A percentile compares a stretch with the other conserved stretches of the same genome.
Evolutionary conservation across 805 yeast genomes (phyloP).

Genomic region (Suhomyces tanzawaensis): DNA sequence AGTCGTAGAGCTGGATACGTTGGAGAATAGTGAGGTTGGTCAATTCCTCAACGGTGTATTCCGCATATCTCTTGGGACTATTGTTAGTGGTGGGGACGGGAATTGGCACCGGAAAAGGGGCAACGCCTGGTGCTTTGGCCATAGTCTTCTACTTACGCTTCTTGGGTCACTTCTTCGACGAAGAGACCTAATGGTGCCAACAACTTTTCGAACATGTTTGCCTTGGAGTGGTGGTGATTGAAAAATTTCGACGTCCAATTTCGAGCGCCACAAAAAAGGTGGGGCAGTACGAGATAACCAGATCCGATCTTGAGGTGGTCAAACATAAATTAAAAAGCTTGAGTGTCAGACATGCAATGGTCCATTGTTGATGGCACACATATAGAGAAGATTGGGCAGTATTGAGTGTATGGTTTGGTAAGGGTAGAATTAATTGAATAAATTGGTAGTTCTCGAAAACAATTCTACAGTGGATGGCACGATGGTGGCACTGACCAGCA

Average conservation of each 20-base stretch:
- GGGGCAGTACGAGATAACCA: no score
- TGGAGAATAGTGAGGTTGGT: constrained; percentile 54
- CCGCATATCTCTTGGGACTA: constrained; percentile 14
- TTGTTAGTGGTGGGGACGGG: constrained; percentile 1
- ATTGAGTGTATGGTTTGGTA: no score
- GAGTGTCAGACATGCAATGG: no score
- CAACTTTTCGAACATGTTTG: background rate
- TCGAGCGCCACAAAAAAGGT: no score
- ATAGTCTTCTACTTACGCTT: constrained; percentile 6
- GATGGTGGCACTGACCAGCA: no score
- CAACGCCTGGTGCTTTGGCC: background rate
- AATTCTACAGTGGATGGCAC: no score
- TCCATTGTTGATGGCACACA: no score
- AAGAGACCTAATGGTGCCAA: background rate
- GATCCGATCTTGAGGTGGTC: no score
- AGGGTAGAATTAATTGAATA: no score
- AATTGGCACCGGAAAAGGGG: background rate
- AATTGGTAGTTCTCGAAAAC: no score
- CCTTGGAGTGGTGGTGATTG: background rate
- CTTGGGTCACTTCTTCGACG: constrained; percentile 1
- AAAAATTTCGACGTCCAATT: constrained; percentile 1
- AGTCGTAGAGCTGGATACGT: constrained; percentile 62
- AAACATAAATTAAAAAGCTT: no score
- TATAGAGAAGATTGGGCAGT: no score
- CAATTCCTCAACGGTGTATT: constrained; percentile 51